phyloP scores from a whole-genome alignment of 2,329 filamentous ascomycete species.

The Graphium sp. region DNA sequence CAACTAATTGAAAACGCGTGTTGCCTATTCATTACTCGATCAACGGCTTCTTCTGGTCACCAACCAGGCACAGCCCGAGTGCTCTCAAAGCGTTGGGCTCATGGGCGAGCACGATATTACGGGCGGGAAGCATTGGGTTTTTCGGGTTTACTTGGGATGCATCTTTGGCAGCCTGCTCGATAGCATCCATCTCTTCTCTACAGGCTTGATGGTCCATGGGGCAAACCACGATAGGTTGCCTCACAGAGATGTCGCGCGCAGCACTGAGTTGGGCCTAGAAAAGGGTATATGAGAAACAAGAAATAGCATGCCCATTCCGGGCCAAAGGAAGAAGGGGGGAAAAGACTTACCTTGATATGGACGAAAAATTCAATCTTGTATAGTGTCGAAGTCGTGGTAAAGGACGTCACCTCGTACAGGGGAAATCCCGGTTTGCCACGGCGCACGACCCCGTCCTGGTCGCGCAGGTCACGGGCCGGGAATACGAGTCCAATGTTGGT shows the following conservation, averaged over 20 bases:
- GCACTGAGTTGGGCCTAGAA: conserved; percentile 69
- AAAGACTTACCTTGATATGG: conserved; percentile 53
- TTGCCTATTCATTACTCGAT: conserved; percentile 30
- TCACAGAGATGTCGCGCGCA: conserved; percentile 72
- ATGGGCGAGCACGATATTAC: conserved; percentile 61
- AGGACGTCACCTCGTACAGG: conserved; percentile 72
- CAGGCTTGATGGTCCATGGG: conserved; percentile 89
- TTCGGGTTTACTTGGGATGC: conserved; percentile 75
- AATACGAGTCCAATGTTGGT: conserved; percentile 87
- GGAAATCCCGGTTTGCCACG: conserved; percentile 78
- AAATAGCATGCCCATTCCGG: too few species aligned
- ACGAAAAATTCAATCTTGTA: conserved; percentile 99
- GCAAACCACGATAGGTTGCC: conserved; percentile 90
- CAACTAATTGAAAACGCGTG: conserved; percentile 7
- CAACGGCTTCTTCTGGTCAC: conserved; percentile 46
- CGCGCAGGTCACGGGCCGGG: conserved; percentile 74
- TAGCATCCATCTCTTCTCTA: conserved; percentile 97
- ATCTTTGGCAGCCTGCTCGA: conserved; percentile 89
- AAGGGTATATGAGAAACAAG: conserved; percentile 6
- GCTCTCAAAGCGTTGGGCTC: conserved; percentile 50
- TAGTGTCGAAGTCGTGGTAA: conserved; percentile 82
- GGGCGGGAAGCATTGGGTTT: conserved; percentile 81
- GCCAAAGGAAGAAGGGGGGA: neutral
- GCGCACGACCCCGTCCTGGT: conserved; percentile 74
- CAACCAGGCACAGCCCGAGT: conserved; percentile 46